Base-by-base conservation (phyloP, 495 filamentous ascomycete species). In the Endocarpon pusillum region DNA sequence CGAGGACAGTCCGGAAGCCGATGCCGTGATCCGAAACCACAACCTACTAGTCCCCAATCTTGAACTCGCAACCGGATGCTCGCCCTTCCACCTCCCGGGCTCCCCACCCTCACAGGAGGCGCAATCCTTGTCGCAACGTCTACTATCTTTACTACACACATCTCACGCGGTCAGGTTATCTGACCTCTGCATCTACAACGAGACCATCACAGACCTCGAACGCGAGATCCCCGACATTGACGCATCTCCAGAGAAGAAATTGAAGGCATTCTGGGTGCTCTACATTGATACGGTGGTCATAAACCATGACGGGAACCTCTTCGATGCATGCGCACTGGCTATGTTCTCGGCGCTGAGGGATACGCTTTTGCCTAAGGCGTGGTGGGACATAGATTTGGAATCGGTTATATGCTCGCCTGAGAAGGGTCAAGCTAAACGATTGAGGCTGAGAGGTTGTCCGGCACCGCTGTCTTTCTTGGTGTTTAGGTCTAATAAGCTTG, bases 251-350 rank as follows among this genome's bases (percentile, higher is more conserved):
- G 36, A 41, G 19, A 53, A 46, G 18, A 67, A 78, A 45, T 58
- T 83, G 21, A 83, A 81, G 51, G 86, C 74, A 3, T 96, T 83
- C 50, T 97, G 87, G 87, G 73, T 77, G 7, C 71, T 97, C 2
- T 94, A 94, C 46, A 84, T 97, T 39, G 84, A 94, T 53, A 54
- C 92, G 17, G 67, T 94, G 48, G 81, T 91, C 49, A 74, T 94
- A 35, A 87, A 82, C 0, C 69, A 92, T 10, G 86, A 91, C 33
- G 87, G 87, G 0, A 91, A 86, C 46, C 69, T 81, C 10, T 84
- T 96, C 43, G 86, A 96, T 41, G 78, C 77, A 2, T 81, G 81
- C 1, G 96, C 86, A 87, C 67, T 73, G 0, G 73, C 83, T 9
- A 65, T 93, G 3, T 42, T 93, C 22, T 76, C 83, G 15, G 89